Evolutionary conservation across 306 rosid species (phyloP).

Genomic region (Pyrus betulifolia): DNA sequence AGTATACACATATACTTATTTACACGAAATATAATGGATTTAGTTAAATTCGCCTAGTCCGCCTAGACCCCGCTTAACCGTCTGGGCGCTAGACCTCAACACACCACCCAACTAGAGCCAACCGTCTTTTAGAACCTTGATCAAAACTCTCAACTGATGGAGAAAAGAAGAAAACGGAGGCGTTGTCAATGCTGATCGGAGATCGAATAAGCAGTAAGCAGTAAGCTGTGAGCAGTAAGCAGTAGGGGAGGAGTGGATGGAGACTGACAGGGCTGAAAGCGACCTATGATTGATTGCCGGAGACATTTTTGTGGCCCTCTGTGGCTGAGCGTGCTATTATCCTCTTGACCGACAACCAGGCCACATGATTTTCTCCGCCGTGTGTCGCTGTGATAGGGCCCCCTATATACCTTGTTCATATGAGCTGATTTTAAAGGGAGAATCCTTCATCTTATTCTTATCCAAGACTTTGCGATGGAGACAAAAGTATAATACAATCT

Average conservation of each 20-base stretch:
- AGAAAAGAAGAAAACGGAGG: background rate
- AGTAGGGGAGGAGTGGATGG: slow-evolving; percentile 1
- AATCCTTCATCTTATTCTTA: background rate
- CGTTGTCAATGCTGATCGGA: slow-evolving; percentile 35
- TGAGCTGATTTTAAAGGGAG: background rate
- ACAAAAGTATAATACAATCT: background rate
- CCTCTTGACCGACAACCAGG: background rate
- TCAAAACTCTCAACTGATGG: background rate
- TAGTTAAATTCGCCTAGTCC: too few species aligned
- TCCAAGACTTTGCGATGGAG: background rate
- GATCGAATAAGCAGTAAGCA: slow-evolving; percentile 3
- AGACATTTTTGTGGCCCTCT: background rate
- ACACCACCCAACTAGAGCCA: rapidly evolving
- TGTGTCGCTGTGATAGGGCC: background rate
- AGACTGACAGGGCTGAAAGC: background rate
- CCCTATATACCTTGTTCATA: background rate
- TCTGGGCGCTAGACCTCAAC: too few species aligned
- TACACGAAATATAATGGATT: too few species aligned
- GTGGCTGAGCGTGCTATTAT: slow-evolving; percentile 4
- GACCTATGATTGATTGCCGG: slow-evolving; percentile 11
- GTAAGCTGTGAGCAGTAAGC: background rate
- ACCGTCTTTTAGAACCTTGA: background rate
- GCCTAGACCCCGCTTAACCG: too few species aligned
- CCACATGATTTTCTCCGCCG: background rate
- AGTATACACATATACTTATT: too few species aligned